Percentiles rank a stretch among this genome's conserved stretches.
Conservation (phyloP, 805 yeast genomes). For the Pichia eremophila region DNA sequence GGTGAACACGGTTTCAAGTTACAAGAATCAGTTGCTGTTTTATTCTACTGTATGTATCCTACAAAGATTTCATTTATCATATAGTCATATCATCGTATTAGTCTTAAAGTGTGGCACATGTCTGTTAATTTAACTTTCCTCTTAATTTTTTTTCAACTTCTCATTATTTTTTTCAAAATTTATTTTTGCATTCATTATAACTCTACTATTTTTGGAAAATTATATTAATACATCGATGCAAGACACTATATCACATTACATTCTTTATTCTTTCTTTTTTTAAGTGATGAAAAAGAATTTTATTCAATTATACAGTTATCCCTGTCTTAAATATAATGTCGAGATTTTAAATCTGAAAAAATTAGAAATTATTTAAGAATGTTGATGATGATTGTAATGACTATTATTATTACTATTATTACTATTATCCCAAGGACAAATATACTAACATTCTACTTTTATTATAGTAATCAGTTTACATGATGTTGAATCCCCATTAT, state of each 20-base stretch:
- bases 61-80: no score
- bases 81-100: no score
- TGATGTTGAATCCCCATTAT: constrained; percentile 32
- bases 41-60: constrained; percentile 35
- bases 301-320: constrained; percentile 59
- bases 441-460: constrained; percentile 13
- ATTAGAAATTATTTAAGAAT: neutral
- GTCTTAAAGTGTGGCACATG: no score
- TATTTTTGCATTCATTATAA: no score
- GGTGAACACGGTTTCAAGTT: constrained; percentile 68
- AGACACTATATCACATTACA: no score
- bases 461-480: constrained; percentile 36
- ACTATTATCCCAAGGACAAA: no score
- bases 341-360: constrained; percentile 49
- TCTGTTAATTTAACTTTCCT: no score
- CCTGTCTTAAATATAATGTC: constrained; percentile 79
- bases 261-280: constrained; percentile 8
- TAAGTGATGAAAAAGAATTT: constrained; percentile 46
- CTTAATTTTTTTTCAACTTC: no score
- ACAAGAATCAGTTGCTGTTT: constrained; percentile 59
- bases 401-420: no score
- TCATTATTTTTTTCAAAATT: no score
- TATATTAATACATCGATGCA: no score
- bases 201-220: no score
- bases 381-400: neutral